These are phyloP conservation scores for Pseudopyrenochaeta lycopersici DNA, from an alignment of 2,329 filamentous ascomycete genomes.

Conservation along the genomic window DNA sequence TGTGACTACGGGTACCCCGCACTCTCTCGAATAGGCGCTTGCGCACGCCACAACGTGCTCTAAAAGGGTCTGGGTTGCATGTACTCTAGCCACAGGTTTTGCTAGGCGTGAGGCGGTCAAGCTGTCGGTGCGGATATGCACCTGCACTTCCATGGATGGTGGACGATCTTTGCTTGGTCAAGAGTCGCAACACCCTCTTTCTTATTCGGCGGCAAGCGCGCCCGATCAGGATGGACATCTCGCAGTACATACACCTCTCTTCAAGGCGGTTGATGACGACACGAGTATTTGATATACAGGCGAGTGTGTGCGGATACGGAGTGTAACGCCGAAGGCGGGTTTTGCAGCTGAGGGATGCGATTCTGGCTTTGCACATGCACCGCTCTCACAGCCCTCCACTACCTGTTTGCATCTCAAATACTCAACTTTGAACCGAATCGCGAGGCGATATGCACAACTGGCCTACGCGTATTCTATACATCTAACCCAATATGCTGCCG, in stretches of 20 bases:
- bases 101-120: slow-evolving; percentile 9
- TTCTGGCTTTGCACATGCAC: too few relatives aligned
- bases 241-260: too few relatives aligned
- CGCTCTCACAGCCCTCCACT: too few relatives aligned
- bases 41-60: slow-evolving; percentile 17
- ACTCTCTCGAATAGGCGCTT: slow-evolving; percentile 15
- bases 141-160: too few relatives aligned
- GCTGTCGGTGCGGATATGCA: neutral
- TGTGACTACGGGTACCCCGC: slow-evolving; percentile 4
- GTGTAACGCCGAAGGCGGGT: neutral
- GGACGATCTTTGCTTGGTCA: neutral
- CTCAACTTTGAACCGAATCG: too few relatives aligned
- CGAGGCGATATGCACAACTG: neutral
- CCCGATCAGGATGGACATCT: neutral
- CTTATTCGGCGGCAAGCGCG: slow-evolving; percentile 4
- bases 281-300: neutral
- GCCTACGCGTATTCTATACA: neutral
- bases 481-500: neutral
- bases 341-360: too few relatives aligned
- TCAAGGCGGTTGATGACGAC: slow-evolving; percentile 5
- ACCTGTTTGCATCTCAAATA: too few relatives aligned
- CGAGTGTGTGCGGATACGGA: neutral
- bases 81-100: neutral
- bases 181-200: neutral
- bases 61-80: slow-evolving; percentile 3